phyloP scores from a whole-genome alignment of 2,329 filamentous ascomycete genomes.

The Colletotrichum lini region DNA sequence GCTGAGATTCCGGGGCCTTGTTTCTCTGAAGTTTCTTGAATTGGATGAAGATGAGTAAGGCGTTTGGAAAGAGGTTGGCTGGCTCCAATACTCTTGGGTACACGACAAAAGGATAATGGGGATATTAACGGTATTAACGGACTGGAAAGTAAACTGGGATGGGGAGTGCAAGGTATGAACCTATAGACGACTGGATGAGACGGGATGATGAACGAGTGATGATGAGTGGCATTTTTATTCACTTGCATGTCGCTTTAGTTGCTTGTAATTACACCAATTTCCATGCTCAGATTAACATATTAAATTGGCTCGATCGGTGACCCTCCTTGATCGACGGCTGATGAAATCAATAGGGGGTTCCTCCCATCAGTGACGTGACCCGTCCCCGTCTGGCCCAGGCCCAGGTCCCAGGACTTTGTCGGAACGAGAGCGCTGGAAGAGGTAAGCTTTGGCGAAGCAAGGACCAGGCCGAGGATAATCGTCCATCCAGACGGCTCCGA shows the following conservation, averaged over 20 bases:
- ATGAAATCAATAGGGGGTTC: no score
- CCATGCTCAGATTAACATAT: neutral
- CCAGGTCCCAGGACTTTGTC: neutral
- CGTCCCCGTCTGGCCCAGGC: no score
- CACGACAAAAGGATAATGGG: constrained; percentile 5
- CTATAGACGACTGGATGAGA: neutral
- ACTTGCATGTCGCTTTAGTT: constrained; percentile 20
- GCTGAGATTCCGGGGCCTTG: constrained; percentile 45
- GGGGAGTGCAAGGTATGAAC: neutral
- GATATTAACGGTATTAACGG: neutral
- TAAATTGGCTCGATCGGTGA: neutral
- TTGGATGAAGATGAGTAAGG: neutral
- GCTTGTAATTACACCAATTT: constrained; percentile 37
- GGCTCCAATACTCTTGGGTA: constrained; percentile 27
- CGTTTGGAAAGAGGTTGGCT: constrained; percentile 16
- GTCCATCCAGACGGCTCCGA: neutral
- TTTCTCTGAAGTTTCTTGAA: neutral
- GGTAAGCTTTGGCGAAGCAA: neutral
- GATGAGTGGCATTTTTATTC: constrained; percentile 7
- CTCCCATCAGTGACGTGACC: no score
- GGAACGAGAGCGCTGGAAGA: neutral
- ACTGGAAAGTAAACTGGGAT: constrained; percentile 12
- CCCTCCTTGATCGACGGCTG: no score
- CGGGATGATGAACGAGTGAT: constrained; percentile 26
- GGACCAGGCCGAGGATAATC: neutral